Percentiles rank a stretch among this genome's conserved stretches.
These are phyloP conservation scores for California macrophylla DNA, from an alignment of 441 rosid genomes.

Conservation along the genomic window DNA sequence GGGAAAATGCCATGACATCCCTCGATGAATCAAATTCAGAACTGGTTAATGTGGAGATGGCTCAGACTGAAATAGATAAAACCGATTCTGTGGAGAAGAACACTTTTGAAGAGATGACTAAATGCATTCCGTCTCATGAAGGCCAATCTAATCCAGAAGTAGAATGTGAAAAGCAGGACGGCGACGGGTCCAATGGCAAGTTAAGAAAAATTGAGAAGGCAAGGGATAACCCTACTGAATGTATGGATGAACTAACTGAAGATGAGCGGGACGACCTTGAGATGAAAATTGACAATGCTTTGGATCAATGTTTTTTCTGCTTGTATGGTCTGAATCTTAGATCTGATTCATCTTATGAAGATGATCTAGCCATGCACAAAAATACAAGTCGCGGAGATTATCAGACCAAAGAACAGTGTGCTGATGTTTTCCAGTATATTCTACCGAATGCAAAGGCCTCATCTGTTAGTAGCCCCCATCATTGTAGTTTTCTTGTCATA, in stretches of 20 bases:
- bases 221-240: constrained; percentile 28
- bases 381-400: constrained; percentile 94
- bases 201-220: constrained; percentile 31
- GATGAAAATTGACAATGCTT: constrained; percentile 66
- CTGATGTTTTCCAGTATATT: constrained; percentile 94
- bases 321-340: constrained; percentile 93
- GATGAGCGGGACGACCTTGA: constrained; percentile 91
- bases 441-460: constrained; percentile 86
- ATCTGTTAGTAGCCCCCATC: constrained; percentile 59
- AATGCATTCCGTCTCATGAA: constrained; percentile 17
- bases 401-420: constrained; percentile 96
- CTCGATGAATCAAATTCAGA: constrained; percentile 31
- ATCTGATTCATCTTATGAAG: constrained; percentile 82
- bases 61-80: constrained; percentile 30
- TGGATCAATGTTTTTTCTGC: constrained; percentile 97
- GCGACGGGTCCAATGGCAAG: constrained; percentile 20
- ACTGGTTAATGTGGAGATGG: constrained; percentile 33
- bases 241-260: constrained; percentile 45
- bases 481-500: background rate
- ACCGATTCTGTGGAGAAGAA: constrained; percentile 29
- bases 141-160: constrained; percentile 21
- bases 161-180: constrained; percentile 23
- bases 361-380: constrained; percentile 81
- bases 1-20: constrained; percentile 31
- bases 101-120: constrained; percentile 27